Base-by-base conservation (phyloP, 2,329 filamentous ascomycete genomes). In the Neurospora sp. region DNA sequence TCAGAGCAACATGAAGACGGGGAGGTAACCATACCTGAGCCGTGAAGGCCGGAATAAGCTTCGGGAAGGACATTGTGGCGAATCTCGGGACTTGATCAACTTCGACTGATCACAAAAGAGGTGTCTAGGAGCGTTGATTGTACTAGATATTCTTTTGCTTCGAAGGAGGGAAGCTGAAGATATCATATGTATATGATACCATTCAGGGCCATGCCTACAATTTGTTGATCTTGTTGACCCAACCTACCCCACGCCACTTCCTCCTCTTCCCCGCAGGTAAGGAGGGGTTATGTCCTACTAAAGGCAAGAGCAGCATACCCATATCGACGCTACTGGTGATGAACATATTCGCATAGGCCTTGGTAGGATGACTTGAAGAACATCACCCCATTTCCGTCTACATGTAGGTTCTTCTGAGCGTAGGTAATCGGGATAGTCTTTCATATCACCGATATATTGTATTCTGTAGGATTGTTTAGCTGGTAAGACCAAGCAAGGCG, bases 31-130 rank as follows among this genome's bases (percentile, higher is more conserved):
- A 67, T 73, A 80, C 80, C 52, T 76, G 75, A 58, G 77, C 76
- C 67, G 79, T 81, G 71, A 82, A 82, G 73, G 81, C 81, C 4
- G 81, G 81, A 68, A 80, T 78, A 69, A 82, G 79, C 71, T 78
- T 81, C 70, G 80, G 77, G 70, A 81, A 81, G 71, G 73, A 17
- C 52, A 62, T 62, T 5, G 3, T 62, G 52, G 17, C 52, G 28
- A 15, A 3, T 62, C 13, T 62, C 1, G 13, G 9, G 10, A 33
- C 23, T 33, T 33, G 52, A 8, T 36, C 33, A 36, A 36, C 33
- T 36, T 36, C 33, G 33, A 36, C 33, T 42, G 15, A 42, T 33
- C 13, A 62, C 52, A 33, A 28, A 15, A 13, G 6, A 58, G 23
- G 7, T 17, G 13, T 6, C 33, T 15, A 1, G 8, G 3, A 9